These are phyloP conservation scores for Trametes cubensis DNA, from an alignment of 768 basidiomycete species.

Conservation along the genomic window DNA sequence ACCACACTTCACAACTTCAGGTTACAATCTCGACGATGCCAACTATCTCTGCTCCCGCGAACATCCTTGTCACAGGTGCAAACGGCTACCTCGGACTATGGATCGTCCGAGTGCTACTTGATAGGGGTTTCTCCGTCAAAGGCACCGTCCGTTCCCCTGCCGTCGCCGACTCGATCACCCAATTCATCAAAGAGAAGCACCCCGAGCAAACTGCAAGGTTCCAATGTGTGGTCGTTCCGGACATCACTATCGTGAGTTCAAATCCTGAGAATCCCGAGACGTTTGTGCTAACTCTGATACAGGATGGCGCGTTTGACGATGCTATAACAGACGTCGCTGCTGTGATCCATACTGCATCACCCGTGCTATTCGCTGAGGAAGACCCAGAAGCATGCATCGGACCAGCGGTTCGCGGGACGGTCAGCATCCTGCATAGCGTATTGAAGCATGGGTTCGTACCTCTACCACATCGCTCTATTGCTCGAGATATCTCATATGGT, in stretches of 20 bases:
- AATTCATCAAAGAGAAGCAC: slow-evolving; percentile 42
- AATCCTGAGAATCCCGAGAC: no score
- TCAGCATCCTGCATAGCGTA: slow-evolving; percentile 60
- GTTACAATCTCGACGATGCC: slow-evolving; percentile 36
- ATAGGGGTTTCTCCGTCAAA: slow-evolving; percentile 59
- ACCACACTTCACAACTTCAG: no score
- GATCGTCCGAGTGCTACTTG: slow-evolving; percentile 55
- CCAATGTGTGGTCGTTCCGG: not conserved
- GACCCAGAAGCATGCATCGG: slow-evolving; percentile 56
- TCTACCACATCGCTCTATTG: slow-evolving; percentile 3
- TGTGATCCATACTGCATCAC: slow-evolving; percentile 69
- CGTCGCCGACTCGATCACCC: slow-evolving; percentile 57
- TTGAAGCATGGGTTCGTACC: slow-evolving; percentile 49
- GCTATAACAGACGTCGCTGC: slow-evolving; percentile 62
- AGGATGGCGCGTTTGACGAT: not conserved
- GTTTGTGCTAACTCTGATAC: no score
- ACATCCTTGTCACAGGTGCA: slow-evolving; percentile 55
- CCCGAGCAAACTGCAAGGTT: not conserved
- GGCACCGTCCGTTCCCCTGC: slow-evolving; percentile 60
- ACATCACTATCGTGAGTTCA: slow-evolving; percentile 2
- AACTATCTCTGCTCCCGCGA: slow-evolving; percentile 31
- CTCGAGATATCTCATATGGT: no score
- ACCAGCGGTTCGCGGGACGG: slow-evolving; percentile 75
- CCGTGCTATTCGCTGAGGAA: slow-evolving; percentile 48
- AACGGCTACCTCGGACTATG: slow-evolving; percentile 60